Conservation (phyloP, 2,329 filamentous ascomycete species). For the Fusarium hainanense region DNA sequence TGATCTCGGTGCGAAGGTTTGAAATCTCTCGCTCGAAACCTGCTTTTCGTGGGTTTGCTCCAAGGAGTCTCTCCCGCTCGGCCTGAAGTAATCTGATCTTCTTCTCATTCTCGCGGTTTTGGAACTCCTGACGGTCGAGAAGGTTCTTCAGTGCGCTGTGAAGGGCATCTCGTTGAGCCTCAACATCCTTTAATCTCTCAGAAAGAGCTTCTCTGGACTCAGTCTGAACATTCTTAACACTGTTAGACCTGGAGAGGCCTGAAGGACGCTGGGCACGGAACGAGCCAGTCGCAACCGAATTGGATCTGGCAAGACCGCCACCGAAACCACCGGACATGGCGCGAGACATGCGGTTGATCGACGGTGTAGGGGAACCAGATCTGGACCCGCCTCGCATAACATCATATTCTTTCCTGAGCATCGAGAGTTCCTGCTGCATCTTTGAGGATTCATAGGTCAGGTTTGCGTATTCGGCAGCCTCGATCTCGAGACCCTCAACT, state of each 20-base stretch:
- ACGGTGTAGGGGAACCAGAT: conserved; percentile 39
- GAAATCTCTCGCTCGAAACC: conserved; percentile 88
- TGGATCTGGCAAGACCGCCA: conserved; percentile 70
- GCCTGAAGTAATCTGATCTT: conserved; percentile 79
- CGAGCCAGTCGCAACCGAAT: conserved; percentile 71
- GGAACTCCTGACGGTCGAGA: conserved; percentile 84
- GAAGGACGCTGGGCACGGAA: conserved; percentile 54
- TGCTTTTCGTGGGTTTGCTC: conserved; percentile 75
- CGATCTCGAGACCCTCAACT: conserved; percentile 80
- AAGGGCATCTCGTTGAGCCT: conserved; percentile 91
- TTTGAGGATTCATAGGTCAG: conserved; percentile 83
- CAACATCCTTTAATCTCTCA: conserved; percentile 89
- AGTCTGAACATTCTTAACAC: conserved; percentile 60
- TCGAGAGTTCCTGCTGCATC: conserved; percentile 86
- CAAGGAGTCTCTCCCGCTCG: conserved; percentile 80
- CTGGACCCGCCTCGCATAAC: conserved; percentile 59
- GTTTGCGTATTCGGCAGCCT: conserved; percentile 77
- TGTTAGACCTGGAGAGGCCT: conserved; percentile 69
- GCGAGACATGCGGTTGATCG: conserved; percentile 44
- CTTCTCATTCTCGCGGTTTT: conserved; percentile 86
- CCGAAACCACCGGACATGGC: conserved; percentile 62
- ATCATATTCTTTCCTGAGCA: conserved; percentile 75
- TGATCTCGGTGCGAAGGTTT: conserved; percentile 84
- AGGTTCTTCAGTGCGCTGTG: conserved; percentile 88
- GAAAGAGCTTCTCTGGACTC: conserved; percentile 76